Evolutionary conservation across 805 yeast genomes (phyloP), one percentile per base, ranked within the genome.

Genomic region (Jamesozyma spencerorum): DNA sequence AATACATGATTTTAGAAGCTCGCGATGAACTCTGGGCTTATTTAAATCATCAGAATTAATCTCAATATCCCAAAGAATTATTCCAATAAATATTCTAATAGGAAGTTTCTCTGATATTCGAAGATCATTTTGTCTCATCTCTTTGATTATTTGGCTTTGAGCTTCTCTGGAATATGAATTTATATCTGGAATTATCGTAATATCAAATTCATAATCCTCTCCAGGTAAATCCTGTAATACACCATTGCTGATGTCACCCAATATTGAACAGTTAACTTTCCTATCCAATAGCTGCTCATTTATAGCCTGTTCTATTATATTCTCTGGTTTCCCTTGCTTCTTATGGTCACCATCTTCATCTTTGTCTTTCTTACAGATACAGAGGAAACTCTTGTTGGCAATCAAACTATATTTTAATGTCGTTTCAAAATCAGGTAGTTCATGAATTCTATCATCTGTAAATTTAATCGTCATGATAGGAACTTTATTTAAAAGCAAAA

Each of bases 351-450:
- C 34, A 13, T 41, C 36, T 5, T 26, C 18, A 6, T 31, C 34
- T 10, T 31, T 39, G 22, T 39, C 40, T 19, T 38, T 35, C 12
- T 44, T 45, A 29, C 38, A 39, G 17, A 53, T 36, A 31, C 49
- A 51, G 2, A 54, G 12, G 18, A 55, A 51, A 33, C 48, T 53
- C 31, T 44, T 51, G 17, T 37, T 31, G 1, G 51, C 48, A 19
- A 36, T 36, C 8, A 53, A 27, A 36, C 51, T 45, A 35, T 47
- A 53, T 20, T 39, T 47, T 13, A 55, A 42, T 22, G 50, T 42
- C 34, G 49, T 46, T 15, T 47, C 39, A 18, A 54, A 50, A 35
- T 46, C 51, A 5, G 51, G 53, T 31, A 50, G 42, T 29, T 37
- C 33, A 15, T 37, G 17, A 2, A 22, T 10, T 22, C 26, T 10